Evolutionary conservation across 495 filamentous ascomycete species (phyloP), one percentile per base, ranked within the genome.

Genomic region (Trichoderma asperelloides): DNA sequence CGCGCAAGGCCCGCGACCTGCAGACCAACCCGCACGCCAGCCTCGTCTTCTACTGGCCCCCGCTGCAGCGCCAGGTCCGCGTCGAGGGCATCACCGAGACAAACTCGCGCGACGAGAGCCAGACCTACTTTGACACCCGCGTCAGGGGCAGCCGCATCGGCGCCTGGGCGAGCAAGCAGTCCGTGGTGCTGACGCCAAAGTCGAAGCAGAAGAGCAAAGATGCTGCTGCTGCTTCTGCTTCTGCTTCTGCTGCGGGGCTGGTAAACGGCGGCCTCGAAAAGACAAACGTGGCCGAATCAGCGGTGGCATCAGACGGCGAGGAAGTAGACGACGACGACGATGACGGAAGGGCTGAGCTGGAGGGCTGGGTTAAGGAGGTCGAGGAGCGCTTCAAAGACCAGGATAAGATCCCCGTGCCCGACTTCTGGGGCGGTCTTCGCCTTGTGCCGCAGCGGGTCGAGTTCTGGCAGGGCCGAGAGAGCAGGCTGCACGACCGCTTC

Each of bases 401-500:
- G 69, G 88, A 96, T 66, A 74, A 89, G 47, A 96, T 98, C 66
- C 93, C 92, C 2, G 86, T 97, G 62, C 95, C 95, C 33, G 88
- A 89, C 25, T 97, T 96, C 77, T 98, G 95, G 95, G 95, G 95
- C 9, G 95, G 95, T 1, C 76, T 95, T 76, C 87, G 94, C 70
- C 82, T 98, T 65, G 82, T 92, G 67, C 95, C 95, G 1, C 90
- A 91, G 76, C 84, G 86, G 65, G 83, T 97, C 47, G 93, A 97
- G 81, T 97, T 97, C 77, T 97, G 93, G 94, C 91, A 96, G 79
- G 95, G 95, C 47, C 83, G 96, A 66, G 82, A 88, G 67, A 96
- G 88, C 80, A 84, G 95, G 43, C 76, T 97, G 74, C 92, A 96
- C 83, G 92, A 97, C 86, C 90, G 95, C 28, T 97, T 98, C 76